Percentiles rank a stretch among this genome's conserved stretches.
Evolutionary conservation across 1,284 basidiomycete species (phyloP).

Genomic region (Phenoliferia sp.): DNA sequence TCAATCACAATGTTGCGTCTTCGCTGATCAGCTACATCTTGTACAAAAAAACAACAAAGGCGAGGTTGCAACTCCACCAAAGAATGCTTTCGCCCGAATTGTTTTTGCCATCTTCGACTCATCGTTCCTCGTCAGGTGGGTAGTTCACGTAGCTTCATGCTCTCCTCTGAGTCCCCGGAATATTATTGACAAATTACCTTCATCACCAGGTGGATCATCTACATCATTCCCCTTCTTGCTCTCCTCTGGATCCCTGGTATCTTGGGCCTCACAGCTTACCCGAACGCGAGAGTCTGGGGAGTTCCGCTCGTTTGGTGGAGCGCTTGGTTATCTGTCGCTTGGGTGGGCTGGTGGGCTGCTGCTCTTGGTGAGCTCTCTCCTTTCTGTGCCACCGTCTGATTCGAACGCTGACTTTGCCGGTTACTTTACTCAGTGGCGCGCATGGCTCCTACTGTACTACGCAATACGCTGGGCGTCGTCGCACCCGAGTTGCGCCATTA

Average conservation of each 20-base stretch:
- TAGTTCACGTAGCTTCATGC: conserved; percentile 62
- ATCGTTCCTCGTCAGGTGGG: conserved; percentile 69
- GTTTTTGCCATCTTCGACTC: conserved; percentile 30
- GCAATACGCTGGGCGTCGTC: conserved; percentile 64
- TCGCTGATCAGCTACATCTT: neutral
- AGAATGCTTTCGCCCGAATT: conserved; percentile 28
- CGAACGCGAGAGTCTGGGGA: conserved; percentile 52
- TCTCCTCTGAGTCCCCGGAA: too few relatives aligned
- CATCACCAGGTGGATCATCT: conserved; percentile 5
- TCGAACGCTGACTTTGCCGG: conserved; percentile 44
- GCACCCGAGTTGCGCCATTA: conserved; percentile 64
- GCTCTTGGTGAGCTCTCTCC: conserved; percentile 54
- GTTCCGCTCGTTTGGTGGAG: conserved; percentile 76
- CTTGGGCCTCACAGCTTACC: conserved; percentile 59
- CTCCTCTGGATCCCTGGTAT: conserved; percentile 63
- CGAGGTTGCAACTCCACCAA: conserved; percentile 22
- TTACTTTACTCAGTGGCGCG: conserved; percentile 34
- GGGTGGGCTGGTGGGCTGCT: conserved; percentile 72
- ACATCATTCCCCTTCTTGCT: conserved; percentile 60
- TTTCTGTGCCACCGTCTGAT: conserved; percentile 18
- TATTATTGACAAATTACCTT: too few relatives aligned
- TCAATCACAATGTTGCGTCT: too few relatives aligned
- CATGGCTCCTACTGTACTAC: conserved; percentile 32
- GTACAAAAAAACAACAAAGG: conserved; percentile 6
- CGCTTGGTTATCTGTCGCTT: conserved; percentile 36